phyloP scores from a whole-genome alignment of 192 early-diverging fungal genomes.

The Coemansia sp. region DNA sequence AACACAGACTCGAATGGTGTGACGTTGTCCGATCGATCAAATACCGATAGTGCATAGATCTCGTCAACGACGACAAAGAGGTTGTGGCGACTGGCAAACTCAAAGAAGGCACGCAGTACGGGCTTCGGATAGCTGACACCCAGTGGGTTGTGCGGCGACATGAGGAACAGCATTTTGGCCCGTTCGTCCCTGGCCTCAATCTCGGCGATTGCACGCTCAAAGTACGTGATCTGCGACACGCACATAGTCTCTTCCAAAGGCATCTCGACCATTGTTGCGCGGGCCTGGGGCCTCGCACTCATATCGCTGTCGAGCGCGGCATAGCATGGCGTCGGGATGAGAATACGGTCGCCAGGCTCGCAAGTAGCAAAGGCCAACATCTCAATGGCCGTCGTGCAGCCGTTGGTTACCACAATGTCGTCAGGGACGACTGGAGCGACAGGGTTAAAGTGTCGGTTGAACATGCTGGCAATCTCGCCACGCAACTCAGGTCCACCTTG shows the following conservation, averaged over 20 bases:
- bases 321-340: slow-evolving; percentile 79
- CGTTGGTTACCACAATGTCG: slow-evolving; percentile 67
- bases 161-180: slow-evolving; percentile 62
- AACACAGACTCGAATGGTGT: slow-evolving; percentile 70
- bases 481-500: slow-evolving; percentile 65
- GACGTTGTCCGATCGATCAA: slow-evolving; percentile 38
- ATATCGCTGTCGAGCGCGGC: slow-evolving; percentile 73
- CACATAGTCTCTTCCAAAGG: slow-evolving; percentile 49
- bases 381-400: slow-evolving; percentile 68
- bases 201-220: slow-evolving; percentile 47
- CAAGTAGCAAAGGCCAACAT: slow-evolving; percentile 65
- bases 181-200: slow-evolving; percentile 51
- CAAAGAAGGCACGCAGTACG: slow-evolving; percentile 59
- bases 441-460: slow-evolving; percentile 70
- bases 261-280: slow-evolving; percentile 57
- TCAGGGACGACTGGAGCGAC: slow-evolving; percentile 43
- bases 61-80: slow-evolving; percentile 79
- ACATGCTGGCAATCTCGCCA: slow-evolving; percentile 59
- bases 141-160: slow-evolving; percentile 76
- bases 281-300: slow-evolving; percentile 55
- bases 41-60: slow-evolving; percentile 75
- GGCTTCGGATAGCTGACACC: slow-evolving; percentile 60
- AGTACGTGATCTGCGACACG: slow-evolving; percentile 56
- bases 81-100: slow-evolving; percentile 64
- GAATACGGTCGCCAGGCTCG: slow-evolving; percentile 72